Base-by-base conservation (phyloP, 2,329 filamentous ascomycete species). In the Cercospora zeina region DNA sequence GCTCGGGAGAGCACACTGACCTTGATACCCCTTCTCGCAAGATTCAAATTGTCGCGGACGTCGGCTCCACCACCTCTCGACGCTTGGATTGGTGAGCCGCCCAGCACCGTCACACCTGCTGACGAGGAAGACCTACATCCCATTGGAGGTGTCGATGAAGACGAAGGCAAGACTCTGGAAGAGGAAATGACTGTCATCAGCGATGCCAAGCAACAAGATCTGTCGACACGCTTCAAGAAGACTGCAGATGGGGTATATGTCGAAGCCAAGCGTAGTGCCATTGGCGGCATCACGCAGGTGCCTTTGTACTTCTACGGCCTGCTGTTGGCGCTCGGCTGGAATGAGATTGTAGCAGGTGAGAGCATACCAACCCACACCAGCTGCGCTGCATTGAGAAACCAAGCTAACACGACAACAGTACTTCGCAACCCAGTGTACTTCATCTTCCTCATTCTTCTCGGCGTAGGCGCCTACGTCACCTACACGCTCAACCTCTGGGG, bases 161-260 rank as follows among this genome's bases (percentile, higher is more conserved):
- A 96, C 61, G 74, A 75, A 19, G 93, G 91, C 72, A 96, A 95
- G 83, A 96, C 89, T 67, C 80, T 97, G 21, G 93, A 97, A 72
- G 95, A 97, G 75, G 95, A 99, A 78, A 96, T 96, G 87, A 95
- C 90, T 0, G 86, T 97, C n/a, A 83, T 99, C 51, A 89, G 88
- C 71, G 93, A 97, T 77, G 84, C 87, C 67, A 96, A 97, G 79
- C 86, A 90, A 63, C 90, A 96, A 74, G 93, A 99, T 74, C 84
- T 99, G 30, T 91, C 92, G 9, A 89, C 96, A 13, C 85, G 95
- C 59, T 99, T 99, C 84, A 97, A 97, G 83, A 97, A 97, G 83
- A 95, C 91, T 36, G 95, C 95, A 1, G 95, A 99, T 74, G 95
- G 93, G 7, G 93, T 99, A 3, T 99, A 96, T 71, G 93, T 99